Evolutionary conservation across 495 filamentous ascomycete genomes (phyloP), one percentile per base, ranked within the genome.

Genomic region (Aspergillus haitiensis): DNA sequence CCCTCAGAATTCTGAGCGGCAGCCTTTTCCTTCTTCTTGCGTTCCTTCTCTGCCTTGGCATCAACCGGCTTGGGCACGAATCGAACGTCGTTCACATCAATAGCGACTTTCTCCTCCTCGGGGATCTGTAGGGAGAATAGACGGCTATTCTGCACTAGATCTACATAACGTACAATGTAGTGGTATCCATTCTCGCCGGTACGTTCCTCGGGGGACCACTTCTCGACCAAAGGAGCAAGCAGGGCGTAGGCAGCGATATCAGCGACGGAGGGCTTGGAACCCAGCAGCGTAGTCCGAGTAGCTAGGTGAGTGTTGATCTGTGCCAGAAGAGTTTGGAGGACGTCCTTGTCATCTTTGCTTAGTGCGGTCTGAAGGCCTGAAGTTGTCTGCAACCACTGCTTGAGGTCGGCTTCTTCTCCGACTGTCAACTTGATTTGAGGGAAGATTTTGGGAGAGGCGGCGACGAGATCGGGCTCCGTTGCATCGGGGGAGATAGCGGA

Each of bases 71-170:
- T 89, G 72, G 89, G 89, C 63, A 91, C 83, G 75, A 90, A 92
- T 57, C 88, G 76, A 58, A 98, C 84, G 67, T 96, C 86, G 62
- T 89, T 85, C 55, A 84, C 71, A 67, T 98, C 87, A 54, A 98
- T 83, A 61, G 74, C 74, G 64, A 98, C 78, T 79, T 94, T 97
- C 70, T 97, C 88, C 57, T 78, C 80, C 46, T 88, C 85, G 51
- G 79, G 75, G 52, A 96, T 75, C 58, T 81, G 81, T 57, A 97
- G 80, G 7, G 83, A 83, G 65, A 96, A 95, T 48, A 93, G 59
- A 1, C 84, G 81, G 50, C 88, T 84, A 76, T 95, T 96, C 78
- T 98, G 94, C 58, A 98, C 88, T 69, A 97, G 96, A 73, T 97
- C 94, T 63, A 96, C 74, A 67, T 88, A 89, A 36, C 94, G 92